Percentiles rank a stretch among this genome's conserved stretches.
Evolutionary conservation across 495 filamentous ascomycete species (phyloP).

Genomic region (Oidiodendron maius): DNA sequence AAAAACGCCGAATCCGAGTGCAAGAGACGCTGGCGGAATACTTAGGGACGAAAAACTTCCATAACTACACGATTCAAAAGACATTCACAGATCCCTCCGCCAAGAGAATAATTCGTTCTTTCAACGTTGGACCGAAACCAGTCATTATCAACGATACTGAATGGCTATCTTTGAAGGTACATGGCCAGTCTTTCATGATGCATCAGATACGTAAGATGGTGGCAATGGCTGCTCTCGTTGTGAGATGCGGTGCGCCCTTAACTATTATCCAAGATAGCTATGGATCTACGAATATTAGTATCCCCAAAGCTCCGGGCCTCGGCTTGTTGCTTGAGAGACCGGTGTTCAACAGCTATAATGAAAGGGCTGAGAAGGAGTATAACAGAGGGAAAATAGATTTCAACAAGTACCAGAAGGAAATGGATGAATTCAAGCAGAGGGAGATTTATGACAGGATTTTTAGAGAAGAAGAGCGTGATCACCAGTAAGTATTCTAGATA

Average conservation of each 20-base stretch:
- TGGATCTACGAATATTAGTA: conserved; percentile 59
- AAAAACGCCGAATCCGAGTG: conserved; percentile 61
- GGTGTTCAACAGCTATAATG: conserved; percentile 83
- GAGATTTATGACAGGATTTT: conserved; percentile 93
- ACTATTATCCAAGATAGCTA: conserved; percentile 65
- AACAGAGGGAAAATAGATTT: conserved; percentile 68
- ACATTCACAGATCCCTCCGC: conserved; percentile 68
- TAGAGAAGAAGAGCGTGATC: conserved; percentile 73
- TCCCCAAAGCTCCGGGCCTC: conserved; percentile 88
- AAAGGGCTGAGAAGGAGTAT: conserved; percentile 43
- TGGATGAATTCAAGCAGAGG: conserved; percentile 83
- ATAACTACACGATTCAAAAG: conserved; percentile 96
- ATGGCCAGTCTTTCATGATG: conserved; percentile 99
- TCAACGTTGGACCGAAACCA: conserved; percentile 63
- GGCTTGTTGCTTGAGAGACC: conserved; percentile 86
- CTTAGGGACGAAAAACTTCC: conserved; percentile 79
- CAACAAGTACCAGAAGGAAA: conserved; percentile 64
- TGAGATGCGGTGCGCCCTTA: conserved; percentile 69
- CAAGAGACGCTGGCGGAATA: conserved; percentile 66
- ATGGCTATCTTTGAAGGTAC: conserved; percentile 92
- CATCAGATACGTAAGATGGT: conserved; percentile 99
- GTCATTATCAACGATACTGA: conserved; percentile 84
- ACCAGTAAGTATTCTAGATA: conserved; percentile 57
- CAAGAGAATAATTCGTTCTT: conserved; percentile 84
- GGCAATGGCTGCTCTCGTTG: conserved; percentile 77